phyloP scores from a whole-genome alignment of 2,329 filamentous ascomycete genomes.

The Sphaceloma murrayae region DNA sequence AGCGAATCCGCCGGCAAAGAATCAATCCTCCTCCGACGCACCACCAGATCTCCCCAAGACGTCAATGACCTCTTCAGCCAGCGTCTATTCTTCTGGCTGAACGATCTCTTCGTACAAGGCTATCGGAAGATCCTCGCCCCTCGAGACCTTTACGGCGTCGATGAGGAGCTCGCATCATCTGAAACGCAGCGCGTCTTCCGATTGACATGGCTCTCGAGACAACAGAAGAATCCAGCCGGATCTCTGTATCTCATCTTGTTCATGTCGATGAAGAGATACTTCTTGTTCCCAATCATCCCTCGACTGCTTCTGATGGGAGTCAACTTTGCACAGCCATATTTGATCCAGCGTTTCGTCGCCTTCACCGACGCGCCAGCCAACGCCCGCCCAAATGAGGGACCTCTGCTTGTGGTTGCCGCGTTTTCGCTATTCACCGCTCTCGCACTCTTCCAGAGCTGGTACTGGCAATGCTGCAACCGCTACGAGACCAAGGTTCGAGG shows the following conservation, averaged over 20 bases:
- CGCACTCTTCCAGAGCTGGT: constrained; percentile 24
- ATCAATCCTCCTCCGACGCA: constrained; percentile 21
- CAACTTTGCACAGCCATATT: constrained; percentile 24
- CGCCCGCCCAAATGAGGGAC: constrained; percentile 21
- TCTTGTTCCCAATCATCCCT: constrained; percentile 23
- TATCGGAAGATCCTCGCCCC: constrained; percentile 25
- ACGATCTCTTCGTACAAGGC: constrained; percentile 26
- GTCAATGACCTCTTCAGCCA: constrained; percentile 30
- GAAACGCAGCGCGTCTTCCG: constrained; percentile 20
- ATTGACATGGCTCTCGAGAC: constrained; percentile 19
- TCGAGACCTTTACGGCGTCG: constrained; percentile 23
- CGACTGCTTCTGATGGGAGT: constrained; percentile 21
- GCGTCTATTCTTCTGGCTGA: constrained; percentile 32
- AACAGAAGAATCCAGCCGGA: constrained; percentile 16
- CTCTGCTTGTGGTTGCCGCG: constrained; percentile 24
- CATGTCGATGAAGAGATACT: constrained; percentile 21
- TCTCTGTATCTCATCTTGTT: constrained; percentile 20
- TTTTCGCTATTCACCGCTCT: constrained; percentile 23
- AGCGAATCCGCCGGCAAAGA: constrained; percentile 25
- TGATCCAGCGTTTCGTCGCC: constrained; percentile 23
- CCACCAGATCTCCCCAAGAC: constrained; percentile 28
- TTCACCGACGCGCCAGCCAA: constrained; percentile 20
- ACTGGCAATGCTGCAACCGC: constrained; percentile 22
- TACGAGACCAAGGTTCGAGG: constrained; percentile 24
- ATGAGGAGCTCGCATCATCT: constrained; percentile 24